phyloP scores from a whole-genome alignment of 2,329 filamentous ascomycete genomes.

The Botrytis squamosa region DNA sequence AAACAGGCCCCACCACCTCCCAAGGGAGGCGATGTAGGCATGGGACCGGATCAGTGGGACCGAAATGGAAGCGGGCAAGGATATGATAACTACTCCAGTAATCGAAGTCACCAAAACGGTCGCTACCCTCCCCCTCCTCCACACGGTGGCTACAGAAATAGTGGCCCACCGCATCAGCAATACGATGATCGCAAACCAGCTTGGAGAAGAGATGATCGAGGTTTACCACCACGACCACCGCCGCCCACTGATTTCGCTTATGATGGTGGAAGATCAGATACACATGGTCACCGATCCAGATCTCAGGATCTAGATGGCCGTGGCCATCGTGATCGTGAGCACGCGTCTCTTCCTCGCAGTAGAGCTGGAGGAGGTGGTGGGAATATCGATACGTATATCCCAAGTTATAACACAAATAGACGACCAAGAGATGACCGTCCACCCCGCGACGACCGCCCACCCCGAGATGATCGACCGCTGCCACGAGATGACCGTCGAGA shows the following conservation, averaged over 20 bases:
- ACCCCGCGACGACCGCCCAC: slow-evolving; percentile 44
- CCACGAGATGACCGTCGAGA: slow-evolving; percentile 41
- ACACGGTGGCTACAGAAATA: slow-evolving; percentile 33
- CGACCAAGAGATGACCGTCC: slow-evolving; percentile 32
- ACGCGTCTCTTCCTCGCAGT: slow-evolving; percentile 27
- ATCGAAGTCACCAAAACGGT: slow-evolving; percentile 25
- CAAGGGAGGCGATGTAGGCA: slow-evolving; percentile 84
- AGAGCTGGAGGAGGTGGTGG: slow-evolving; percentile 27
- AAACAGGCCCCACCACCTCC: slow-evolving; percentile 83
- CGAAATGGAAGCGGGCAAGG: slow-evolving; percentile 33
- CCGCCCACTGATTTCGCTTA: slow-evolving; percentile 35
- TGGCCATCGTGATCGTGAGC: slow-evolving; percentile 26
- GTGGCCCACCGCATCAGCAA: slow-evolving; percentile 30
- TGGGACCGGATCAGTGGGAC: slow-evolving; percentile 51
- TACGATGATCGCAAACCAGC: slow-evolving; percentile 38
- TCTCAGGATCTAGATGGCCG: slow-evolving; percentile 39
- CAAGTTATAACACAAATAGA: slow-evolving; percentile 45
- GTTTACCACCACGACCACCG: slow-evolving; percentile 37
- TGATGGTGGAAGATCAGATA: slow-evolving; percentile 37
- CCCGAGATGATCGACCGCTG: slow-evolving; percentile 41
- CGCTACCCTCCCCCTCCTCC: slow-evolving; percentile 29
- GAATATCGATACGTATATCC: slow-evolving; percentile 51
- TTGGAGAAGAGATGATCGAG: slow-evolving; percentile 35
- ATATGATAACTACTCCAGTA: slow-evolving; percentile 32
- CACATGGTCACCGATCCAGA: slow-evolving; percentile 45